Evolutionary conservation across 257 asterid genomes (phyloP).

Genomic region (Fraxinus excelsior): DNA sequence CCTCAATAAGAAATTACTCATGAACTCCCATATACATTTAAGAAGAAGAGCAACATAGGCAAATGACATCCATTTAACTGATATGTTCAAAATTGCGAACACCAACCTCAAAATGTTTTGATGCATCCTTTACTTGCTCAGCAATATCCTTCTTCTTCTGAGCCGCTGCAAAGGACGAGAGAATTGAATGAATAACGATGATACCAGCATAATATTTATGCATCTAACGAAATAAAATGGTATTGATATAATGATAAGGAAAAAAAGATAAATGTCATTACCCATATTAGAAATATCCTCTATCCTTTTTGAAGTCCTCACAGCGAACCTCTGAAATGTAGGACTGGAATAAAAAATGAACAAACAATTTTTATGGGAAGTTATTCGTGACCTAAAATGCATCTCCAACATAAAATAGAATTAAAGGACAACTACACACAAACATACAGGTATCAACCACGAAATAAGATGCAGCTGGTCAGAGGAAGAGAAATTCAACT

Average conservation of each 20-base stretch:
- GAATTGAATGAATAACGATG: neutral
- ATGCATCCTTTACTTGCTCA: conserved; percentile 57
- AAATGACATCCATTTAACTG: neutral
- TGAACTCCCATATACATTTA: neutral
- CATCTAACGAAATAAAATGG: neutral
- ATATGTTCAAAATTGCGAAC: neutral
- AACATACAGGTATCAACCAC: no score
- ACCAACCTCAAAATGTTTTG: conserved; percentile 52
- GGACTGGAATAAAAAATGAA: conserved; percentile 26
- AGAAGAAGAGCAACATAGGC: neutral
- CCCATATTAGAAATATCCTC: conserved; percentile 56
- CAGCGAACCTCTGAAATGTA: conserved; percentile 47
- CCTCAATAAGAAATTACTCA: neutral
- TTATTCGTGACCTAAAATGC: neutral
- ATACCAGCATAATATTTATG: neutral
- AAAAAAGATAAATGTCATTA: conserved; percentile 10
- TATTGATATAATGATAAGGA: neutral
- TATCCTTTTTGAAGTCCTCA: conserved; percentile 44
- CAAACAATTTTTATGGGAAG: neutral
- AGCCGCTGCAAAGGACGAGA: conserved; percentile 49
- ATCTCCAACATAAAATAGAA: neutral
- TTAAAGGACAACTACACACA: neutral
- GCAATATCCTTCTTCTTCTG: conserved; percentile 59
- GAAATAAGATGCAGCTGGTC: neutral
- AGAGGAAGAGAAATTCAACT: neutral